Conservation (phyloP, 768 basidiomycete species). For the Boletus pseudopeckii region DNA sequence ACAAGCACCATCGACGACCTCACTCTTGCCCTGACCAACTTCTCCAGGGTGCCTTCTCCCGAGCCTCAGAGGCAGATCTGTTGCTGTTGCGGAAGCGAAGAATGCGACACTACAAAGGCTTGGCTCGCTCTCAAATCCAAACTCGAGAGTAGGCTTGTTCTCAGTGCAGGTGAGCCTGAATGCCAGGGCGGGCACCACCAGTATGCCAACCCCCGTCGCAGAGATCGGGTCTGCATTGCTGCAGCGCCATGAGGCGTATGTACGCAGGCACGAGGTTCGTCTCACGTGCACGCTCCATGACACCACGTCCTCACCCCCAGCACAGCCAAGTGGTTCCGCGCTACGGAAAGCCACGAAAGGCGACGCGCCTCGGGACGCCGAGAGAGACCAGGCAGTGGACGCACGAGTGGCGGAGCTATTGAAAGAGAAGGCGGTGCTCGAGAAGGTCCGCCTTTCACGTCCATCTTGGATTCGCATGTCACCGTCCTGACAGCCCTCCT, state of each 20-base stretch:
- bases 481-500: conserved; percentile 7
- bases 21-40: conserved; percentile 66
- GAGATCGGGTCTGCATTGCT: conserved; percentile 90
- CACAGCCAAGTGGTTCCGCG: conserved; percentile 17
- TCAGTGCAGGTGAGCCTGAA: conserved; percentile 75
- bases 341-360: conserved; percentile 15
- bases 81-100: conserved; percentile 66
- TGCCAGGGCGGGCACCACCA: not conserved
- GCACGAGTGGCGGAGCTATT: conserved; percentile 35
- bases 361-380: conserved; percentile 2
- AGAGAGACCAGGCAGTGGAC: conserved; percentile 24
- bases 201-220: conserved; percentile 27
- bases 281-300: conserved; percentile 6
- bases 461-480: not conserved
- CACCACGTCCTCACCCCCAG: conserved; percentile 8
- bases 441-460: conserved; percentile 34
- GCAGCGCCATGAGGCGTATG: conserved; percentile 82
- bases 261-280: conserved; percentile 65
- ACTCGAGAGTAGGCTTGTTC: conserved; percentile 71
- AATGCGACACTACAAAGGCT: conserved; percentile 59
- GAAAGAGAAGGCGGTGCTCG: conserved; percentile 58
- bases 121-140: conserved; percentile 66
- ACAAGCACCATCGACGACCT: conserved; percentile 75
- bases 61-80: conserved; percentile 50
- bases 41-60: conserved; percentile 73